A percentile compares a stretch with the other conserved stretches of the same genome.
Conservation (phyloP, 768 basidiomycete genomes). For the Hygrocybe punicea region DNA sequence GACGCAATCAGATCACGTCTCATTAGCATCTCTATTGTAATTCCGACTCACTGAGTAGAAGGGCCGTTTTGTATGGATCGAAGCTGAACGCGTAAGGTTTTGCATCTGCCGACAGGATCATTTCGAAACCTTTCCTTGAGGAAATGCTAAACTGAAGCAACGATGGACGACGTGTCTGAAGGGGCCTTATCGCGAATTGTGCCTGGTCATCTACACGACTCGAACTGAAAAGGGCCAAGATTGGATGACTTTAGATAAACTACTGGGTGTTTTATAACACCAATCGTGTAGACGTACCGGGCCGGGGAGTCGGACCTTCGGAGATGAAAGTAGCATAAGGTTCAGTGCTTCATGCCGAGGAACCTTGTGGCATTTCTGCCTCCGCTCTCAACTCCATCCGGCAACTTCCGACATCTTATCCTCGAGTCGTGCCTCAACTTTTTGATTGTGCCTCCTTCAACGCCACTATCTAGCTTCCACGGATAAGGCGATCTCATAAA, state of each 20-base stretch:
- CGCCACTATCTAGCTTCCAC: not conserved
- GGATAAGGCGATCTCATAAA: slow-evolving; percentile 6
- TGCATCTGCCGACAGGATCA: slow-evolving; percentile 7
- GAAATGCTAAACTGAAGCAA: too few relatives aligned
- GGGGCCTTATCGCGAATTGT: slow-evolving; percentile 5
- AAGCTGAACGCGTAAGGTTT: slow-evolving; percentile 9
- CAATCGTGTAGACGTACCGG: too few relatives aligned
- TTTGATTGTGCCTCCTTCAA: not conserved
- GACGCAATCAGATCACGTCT: not conserved
- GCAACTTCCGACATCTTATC: too few relatives aligned
- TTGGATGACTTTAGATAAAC: not conserved
- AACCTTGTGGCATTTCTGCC: too few relatives aligned
- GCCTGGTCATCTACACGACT: not conserved
- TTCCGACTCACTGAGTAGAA: slow-evolving; percentile 4
- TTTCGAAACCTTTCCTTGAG: not conserved
- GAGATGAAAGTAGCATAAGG: not conserved
- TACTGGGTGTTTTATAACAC: too few relatives aligned
- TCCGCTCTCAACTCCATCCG: too few relatives aligned
- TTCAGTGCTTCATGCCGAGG: not conserved
- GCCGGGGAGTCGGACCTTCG: too few relatives aligned
- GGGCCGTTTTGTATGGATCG: slow-evolving; percentile 9
- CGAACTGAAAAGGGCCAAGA: not conserved
- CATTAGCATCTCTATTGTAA: not conserved
- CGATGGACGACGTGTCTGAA: not conserved
- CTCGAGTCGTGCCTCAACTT: not conserved